phyloP scores from a whole-genome alignment of 2,329 filamentous ascomycete species.

The Fusarium stilboides region DNA sequence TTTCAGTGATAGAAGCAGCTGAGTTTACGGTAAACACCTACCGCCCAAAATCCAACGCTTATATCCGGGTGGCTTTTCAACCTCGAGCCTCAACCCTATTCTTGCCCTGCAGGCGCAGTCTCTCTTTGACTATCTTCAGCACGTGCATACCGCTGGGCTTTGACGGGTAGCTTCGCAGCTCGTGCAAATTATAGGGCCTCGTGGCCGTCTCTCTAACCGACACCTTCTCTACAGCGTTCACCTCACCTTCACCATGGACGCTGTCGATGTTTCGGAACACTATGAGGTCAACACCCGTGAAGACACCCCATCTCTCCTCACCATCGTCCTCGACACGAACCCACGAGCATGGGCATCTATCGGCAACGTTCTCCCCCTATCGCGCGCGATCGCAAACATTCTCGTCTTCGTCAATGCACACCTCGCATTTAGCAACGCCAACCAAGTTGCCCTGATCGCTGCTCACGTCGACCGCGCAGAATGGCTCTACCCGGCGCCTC shows the following conservation, averaged over 20 bases:
- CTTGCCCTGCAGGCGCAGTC: slow-evolving; percentile 1
- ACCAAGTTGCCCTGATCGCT: slow-evolving; percentile 92
- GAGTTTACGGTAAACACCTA: slow-evolving; percentile 8
- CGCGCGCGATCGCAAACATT: slow-evolving; percentile 86
- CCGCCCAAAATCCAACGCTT: slow-evolving; percentile 16
- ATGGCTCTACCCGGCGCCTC: slow-evolving; percentile 84
- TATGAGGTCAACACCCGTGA: slow-evolving; percentile 70
- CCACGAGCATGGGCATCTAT: slow-evolving; percentile 93
- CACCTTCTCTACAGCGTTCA: slow-evolving; percentile 39
- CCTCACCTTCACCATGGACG: slow-evolving; percentile 61
- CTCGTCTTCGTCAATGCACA: slow-evolving; percentile 98
- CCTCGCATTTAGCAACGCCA: slow-evolving; percentile 92
- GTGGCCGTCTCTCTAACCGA: slow-evolving; percentile 49
- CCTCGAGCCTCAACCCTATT: slow-evolving; percentile 24
- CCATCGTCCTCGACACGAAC: slow-evolving; percentile 95
- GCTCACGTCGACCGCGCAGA: slow-evolving; percentile 88
- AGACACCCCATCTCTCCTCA: slow-evolving; percentile 84
- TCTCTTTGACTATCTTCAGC: not conserved
- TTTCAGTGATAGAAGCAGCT: not conserved
- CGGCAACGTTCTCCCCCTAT: slow-evolving; percentile 80
- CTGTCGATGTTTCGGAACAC: slow-evolving; percentile 72
- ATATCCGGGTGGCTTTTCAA: slow-evolving; percentile 17
- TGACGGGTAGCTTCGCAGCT: not conserved
- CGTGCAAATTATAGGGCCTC: slow-evolving; percentile 46
- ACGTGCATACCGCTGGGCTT: not conserved